Base-by-base conservation (phyloP, 208 protist species). In the Balamuthia mandrillaris region DNA sequence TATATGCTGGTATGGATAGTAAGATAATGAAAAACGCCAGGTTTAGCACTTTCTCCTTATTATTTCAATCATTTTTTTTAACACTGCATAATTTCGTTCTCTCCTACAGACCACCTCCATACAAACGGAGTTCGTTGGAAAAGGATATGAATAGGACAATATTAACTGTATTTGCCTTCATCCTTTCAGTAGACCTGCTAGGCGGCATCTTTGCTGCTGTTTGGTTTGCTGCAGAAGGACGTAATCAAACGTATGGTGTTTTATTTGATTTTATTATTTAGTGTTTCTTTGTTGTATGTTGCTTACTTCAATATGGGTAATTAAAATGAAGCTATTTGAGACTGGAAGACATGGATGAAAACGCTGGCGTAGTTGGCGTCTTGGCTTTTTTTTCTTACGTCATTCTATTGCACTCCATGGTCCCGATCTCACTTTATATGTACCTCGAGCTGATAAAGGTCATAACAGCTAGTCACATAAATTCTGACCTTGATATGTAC, bases 351-450 rank as follows among this genome's bases (percentile, higher is more conserved):
- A 65, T 81, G 27, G 47, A 63, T n/a, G 21, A 5, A 21, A 81
- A 41, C 51, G 29, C 72, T 3, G 21, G 33, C 21, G 1, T 65
- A n/a, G 16, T 31, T 33, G 81, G 83, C 21, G 44, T 84, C 1
- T 56, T 86, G 1, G 60, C 60, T 29, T 88, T 92, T 27, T 70
- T 86, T 2, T 60, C 87, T 24, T 91, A 86, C 66, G 60, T 93
- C 54, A 87, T 94, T 37, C 52, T 92, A 1, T 88, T 94, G 45
- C 87, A 92, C 21, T 70, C 84, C 54, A 70, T 94, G 37, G 88
- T 94, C 52, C 92, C 92, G 21, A 94, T 94, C 51, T 94, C 92
- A 16, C 70, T 94, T 16, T 94, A 94, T 81, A 88, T 94, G 0
- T 90, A 70, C 7, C 74, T 94, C 29, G 92, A 94, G 83, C 31